A percentile compares a stretch with the other conserved stretches of the same genome.
Evolutionary conservation across 495 filamentous ascomycete species (phyloP).

Genomic region (Aspergillus ostianus): DNA sequence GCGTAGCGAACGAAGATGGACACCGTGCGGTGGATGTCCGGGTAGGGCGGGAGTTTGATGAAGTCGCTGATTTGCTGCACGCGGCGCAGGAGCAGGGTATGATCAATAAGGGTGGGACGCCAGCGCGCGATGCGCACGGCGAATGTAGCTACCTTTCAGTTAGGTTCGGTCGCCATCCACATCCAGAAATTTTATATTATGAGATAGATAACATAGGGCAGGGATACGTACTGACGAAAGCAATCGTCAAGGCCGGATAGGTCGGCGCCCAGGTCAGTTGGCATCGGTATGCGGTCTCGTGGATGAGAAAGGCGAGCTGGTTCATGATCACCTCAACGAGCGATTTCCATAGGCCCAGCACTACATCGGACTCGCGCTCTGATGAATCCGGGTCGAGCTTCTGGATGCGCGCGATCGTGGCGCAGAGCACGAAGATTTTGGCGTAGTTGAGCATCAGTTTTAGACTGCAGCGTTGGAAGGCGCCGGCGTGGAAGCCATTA

Average conservation of each 20-base stretch:
- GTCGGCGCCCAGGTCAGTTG: slow-evolving; percentile 43
- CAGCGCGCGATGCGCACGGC: slow-evolving; percentile 41
- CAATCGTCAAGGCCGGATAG: slow-evolving; percentile 41
- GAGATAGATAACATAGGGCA: not conserved
- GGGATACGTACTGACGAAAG: slow-evolving; percentile 41
- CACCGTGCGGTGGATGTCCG: slow-evolving; percentile 44
- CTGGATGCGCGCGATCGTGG: slow-evolving; percentile 39
- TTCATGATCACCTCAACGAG: slow-evolving; percentile 39
- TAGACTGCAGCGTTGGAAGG: slow-evolving; percentile 42
- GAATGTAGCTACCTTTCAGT: slow-evolving; percentile 32
- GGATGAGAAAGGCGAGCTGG: slow-evolving; percentile 36
- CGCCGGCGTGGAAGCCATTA: slow-evolving; percentile 41
- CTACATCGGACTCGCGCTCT: slow-evolving; percentile 26
- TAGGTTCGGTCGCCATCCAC: not conserved
- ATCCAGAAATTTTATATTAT: not conserved
- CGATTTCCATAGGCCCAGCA: slow-evolving; percentile 37
- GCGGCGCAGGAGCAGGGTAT: slow-evolving; percentile 34
- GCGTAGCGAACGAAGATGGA: slow-evolving; percentile 45
- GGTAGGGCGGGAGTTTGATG: slow-evolving; percentile 42
- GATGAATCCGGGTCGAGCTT: slow-evolving; percentile 32
- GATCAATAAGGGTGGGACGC: slow-evolving; percentile 40
- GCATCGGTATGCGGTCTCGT: slow-evolving; percentile 37
- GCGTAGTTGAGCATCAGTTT: slow-evolving; percentile 41
- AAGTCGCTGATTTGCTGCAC: slow-evolving; percentile 40
- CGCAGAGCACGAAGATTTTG: slow-evolving; percentile 39